These are phyloP conservation scores for Fistulina hepatica DNA, from an alignment of 1,284 basidiomycete species.

Conservation along the genomic window DNA sequence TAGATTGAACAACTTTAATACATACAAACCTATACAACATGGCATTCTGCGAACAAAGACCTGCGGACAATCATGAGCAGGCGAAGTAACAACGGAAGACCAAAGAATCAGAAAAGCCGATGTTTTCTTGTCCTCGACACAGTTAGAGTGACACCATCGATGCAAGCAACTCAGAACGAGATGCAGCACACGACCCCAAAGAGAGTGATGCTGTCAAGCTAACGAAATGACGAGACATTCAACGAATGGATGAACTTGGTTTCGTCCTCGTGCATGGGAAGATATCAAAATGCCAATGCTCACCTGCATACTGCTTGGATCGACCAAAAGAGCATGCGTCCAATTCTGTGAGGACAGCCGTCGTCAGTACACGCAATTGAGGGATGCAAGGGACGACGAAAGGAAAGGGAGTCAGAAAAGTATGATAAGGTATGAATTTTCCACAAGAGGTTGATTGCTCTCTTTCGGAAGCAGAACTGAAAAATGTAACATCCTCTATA, in stretches of 20 bases:
- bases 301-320: no score
- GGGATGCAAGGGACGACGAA: conserved; percentile 1
- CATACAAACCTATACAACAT: no score
- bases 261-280: conserved; percentile 38
- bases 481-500: conserved; percentile 46
- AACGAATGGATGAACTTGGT: conserved; percentile 78
- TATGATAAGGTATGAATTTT: conserved; percentile 25
- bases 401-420: conserved; percentile 17
- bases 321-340: no score
- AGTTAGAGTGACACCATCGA: conserved; percentile 23
- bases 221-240: conserved; percentile 35
- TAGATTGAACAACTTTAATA: no score
- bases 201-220: conserved; percentile 25
- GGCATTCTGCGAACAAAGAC: no score
- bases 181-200: conserved; percentile 26
- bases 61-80: background rate
- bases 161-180: conserved; percentile 41
- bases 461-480: conserved; percentile 81
- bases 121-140: conserved; percentile 47
- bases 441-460: conserved; percentile 59
- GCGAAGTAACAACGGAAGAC: background rate
- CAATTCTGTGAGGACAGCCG: no score
- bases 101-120: conserved; percentile 53
- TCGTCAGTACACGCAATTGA: background rate
- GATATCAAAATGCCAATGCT: conserved; percentile 5